Evolutionary conservation across 768 basidiomycete species (phyloP).

Genomic region (Russula earlei): DNA sequence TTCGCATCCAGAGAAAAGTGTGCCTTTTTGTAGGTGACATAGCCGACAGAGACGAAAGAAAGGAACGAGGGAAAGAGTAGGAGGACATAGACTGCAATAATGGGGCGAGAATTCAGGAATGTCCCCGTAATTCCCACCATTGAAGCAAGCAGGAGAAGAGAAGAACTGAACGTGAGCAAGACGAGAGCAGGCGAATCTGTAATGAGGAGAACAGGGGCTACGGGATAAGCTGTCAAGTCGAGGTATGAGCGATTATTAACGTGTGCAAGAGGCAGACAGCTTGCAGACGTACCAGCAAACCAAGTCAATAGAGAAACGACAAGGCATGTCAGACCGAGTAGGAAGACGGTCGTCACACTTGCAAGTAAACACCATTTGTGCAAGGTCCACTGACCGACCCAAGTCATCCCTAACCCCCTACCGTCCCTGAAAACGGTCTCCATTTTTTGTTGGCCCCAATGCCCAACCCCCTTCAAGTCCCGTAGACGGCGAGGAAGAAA

Average conservation of each 20-base stretch:
- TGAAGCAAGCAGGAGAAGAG: constrained; percentile 46
- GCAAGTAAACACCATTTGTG: too few species aligned
- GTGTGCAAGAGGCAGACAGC: too few species aligned
- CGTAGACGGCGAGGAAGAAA: constrained; percentile 9
- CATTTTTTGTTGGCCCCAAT: constrained; percentile 2
- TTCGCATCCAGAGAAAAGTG: constrained; percentile 56
- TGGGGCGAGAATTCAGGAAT: constrained; percentile 56
- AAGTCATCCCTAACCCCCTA: constrained; percentile 31
- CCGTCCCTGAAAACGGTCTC: constrained; percentile 27
- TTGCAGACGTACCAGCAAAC: too few species aligned
- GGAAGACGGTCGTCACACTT: too few species aligned
- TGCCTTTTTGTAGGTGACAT: constrained; percentile 52
- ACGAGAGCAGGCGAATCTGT: constrained; percentile 48
- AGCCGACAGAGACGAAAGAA: constrained; percentile 51
- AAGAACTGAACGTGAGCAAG: constrained; percentile 49
- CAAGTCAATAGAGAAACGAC: too few species aligned
- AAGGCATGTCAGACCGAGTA: too few species aligned
- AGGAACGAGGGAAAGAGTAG: constrained; percentile 58
- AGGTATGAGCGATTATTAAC: neutral
- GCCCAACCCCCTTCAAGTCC: constrained; percentile 8
- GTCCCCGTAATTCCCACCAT: constrained; percentile 52
- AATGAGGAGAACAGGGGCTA: constrained; percentile 54
- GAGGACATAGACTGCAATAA: constrained; percentile 57
- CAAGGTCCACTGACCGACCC: neutral
- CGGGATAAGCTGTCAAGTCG: constrained; percentile 39